Percentiles rank a stretch among this genome's conserved stretches.
Evolutionary conservation across 148 eudicot genomes (phyloP).

Genomic region (Silene latifolia): DNA sequence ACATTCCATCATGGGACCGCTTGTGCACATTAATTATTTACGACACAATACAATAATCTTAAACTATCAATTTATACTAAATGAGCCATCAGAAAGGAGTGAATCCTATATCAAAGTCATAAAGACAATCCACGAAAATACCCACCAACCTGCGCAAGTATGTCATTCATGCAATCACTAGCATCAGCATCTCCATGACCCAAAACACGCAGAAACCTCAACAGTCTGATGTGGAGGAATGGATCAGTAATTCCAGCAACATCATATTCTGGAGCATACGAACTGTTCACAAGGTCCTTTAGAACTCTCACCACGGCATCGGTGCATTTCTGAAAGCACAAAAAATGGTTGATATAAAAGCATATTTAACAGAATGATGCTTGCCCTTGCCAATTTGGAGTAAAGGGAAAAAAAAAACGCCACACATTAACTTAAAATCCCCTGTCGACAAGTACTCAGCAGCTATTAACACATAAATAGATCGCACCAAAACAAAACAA

Average conservation of each 20-base stretch:
- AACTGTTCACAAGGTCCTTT: constrained; percentile 87
- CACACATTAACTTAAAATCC: not conserved
- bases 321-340: constrained; percentile 72
- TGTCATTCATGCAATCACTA: constrained; percentile 93
- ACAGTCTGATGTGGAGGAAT: constrained; percentile 87
- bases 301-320: constrained; percentile 83
- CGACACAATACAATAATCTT: no score
- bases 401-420: no score
- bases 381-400: no score
- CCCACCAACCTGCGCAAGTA: constrained; percentile 91
- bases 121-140: not conserved
- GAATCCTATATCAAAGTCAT: constrained; percentile 2
- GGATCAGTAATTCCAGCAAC: constrained; percentile 93
- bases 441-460: not conserved
- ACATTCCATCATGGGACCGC: no score
- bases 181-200: constrained; percentile 97
- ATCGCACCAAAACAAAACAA: no score
- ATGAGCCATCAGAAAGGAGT: not conserved
- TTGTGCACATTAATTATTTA: no score
- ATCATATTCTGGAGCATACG: constrained; percentile 96
- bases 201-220: constrained; percentile 69
- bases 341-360: not conserved
- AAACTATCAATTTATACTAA: not conserved
- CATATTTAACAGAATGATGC: not conserved
- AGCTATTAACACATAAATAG: no score